Evolutionary conservation across 169 alveolate species (phyloP).

Genomic region (Fabrea salina): DNA sequence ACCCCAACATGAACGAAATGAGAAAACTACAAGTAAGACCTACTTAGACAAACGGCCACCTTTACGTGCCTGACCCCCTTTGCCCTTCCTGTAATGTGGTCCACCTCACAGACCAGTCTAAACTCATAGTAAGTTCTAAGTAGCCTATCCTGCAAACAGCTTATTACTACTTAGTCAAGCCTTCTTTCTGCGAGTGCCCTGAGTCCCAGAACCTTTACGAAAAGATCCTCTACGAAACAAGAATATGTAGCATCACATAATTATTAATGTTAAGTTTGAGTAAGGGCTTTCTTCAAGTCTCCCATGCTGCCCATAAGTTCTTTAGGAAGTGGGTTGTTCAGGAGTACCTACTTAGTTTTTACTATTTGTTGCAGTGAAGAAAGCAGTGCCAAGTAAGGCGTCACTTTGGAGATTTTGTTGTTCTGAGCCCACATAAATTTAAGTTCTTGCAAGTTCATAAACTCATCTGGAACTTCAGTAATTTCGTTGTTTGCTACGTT

Average conservation of each 20-base stretch:
- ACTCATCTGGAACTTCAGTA: conserved; percentile 14
- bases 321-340: no score
- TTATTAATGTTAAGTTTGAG: neutral
- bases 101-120: neutral
- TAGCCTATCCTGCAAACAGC: conserved; percentile 8
- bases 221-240: neutral
- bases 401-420: neutral
- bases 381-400: neutral
- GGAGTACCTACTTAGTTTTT: no score
- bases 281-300: no score
- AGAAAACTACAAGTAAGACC: neutral
- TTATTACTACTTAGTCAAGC: neutral
- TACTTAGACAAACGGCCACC: neutral
- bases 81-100: neutral
- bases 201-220: neutral
- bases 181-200: neutral
- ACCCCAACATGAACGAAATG: neutral
- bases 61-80: neutral
- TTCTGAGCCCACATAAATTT: neutral
- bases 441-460: conserved; percentile 4
- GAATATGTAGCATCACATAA: neutral
- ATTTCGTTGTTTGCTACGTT: conserved; percentile 11
- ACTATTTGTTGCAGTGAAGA: no score
- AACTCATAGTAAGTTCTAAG: neutral
- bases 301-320: no score